These are phyloP conservation scores for Pythium utonaiense DNA, from an alignment of 352 stramenopile species.

Conservation along the genomic window DNA sequence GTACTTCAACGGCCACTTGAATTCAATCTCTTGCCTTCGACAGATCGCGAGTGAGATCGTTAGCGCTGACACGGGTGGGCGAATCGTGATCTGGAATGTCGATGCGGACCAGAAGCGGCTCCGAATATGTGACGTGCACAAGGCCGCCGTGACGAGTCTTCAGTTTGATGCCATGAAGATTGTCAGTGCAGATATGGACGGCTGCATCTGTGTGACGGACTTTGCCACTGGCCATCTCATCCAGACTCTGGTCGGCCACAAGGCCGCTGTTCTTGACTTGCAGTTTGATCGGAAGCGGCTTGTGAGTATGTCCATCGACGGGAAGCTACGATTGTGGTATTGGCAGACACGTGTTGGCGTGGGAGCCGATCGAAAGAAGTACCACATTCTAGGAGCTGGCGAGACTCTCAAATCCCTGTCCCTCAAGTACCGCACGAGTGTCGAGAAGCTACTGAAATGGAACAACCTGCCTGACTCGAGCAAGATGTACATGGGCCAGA, in stretches of 20 bases:
- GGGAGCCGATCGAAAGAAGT: slow-evolving; percentile 49
- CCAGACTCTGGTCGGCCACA: slow-evolving; percentile 59
- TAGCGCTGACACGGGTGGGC: slow-evolving; percentile 55
- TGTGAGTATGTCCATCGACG: slow-evolving; percentile 63
- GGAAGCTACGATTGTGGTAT: slow-evolving; percentile 56
- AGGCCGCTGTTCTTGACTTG: slow-evolving; percentile 46
- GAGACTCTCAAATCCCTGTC: slow-evolving; percentile 71
- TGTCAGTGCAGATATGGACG: slow-evolving; percentile 48
- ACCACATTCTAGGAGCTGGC: slow-evolving; percentile 65
- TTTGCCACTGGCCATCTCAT: slow-evolving; percentile 67
- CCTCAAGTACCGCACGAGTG: slow-evolving; percentile 74
- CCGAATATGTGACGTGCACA: slow-evolving; percentile 56
- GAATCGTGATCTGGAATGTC: slow-evolving; percentile 69
- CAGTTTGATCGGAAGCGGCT: slow-evolving; percentile 71
- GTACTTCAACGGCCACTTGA: slow-evolving; percentile 51
- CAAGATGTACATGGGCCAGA: slow-evolving; percentile 73
- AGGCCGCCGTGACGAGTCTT: slow-evolving; percentile 51
- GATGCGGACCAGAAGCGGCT: slow-evolving; percentile 54
- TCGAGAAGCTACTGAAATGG: slow-evolving; percentile 62
- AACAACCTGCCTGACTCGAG: slow-evolving; percentile 67
- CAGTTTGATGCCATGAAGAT: slow-evolving; percentile 78
- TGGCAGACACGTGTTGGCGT: slow-evolving; percentile 54
- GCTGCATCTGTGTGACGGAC: slow-evolving; percentile 66
- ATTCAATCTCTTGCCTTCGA: slow-evolving; percentile 50
- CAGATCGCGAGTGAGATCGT: slow-evolving; percentile 70